A percentile compares a stretch with the other conserved stretches of the same genome.
Conservation (phyloP, 2,329 filamentous ascomycete species). For the Microsporum ferrugineum region DNA sequence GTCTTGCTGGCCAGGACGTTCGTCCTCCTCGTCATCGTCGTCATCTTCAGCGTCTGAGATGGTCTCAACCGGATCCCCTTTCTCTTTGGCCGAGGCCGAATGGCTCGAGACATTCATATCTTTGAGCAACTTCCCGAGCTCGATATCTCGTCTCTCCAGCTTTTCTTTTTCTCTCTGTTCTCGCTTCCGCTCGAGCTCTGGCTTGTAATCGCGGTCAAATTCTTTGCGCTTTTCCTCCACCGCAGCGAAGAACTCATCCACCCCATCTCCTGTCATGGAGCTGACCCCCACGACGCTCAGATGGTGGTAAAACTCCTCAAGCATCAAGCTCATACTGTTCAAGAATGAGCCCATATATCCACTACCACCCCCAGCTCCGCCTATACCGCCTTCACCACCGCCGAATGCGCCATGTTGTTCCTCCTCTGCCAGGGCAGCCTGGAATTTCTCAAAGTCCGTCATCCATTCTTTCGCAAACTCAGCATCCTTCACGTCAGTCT, state of each 20-base stretch:
- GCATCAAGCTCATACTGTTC: slow-evolving; percentile 94
- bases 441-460: slow-evolving; percentile 96
- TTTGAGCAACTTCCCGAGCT: slow-evolving; percentile 87
- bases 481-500: slow-evolving; percentile 88
- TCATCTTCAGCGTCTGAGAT: slow-evolving; percentile 42
- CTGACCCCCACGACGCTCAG: slow-evolving; percentile 87
- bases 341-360: slow-evolving; percentile 94
- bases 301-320: slow-evolving; percentile 95
- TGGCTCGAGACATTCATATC: slow-evolving; percentile 60
- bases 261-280: slow-evolving; percentile 79
- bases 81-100: slow-evolving; percentile 9
- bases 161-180: slow-evolving; percentile 67
- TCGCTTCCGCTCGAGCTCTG: slow-evolving; percentile 71
- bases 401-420: slow-evolving; percentile 68
- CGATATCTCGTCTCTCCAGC: slow-evolving; percentile 58
- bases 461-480: slow-evolving; percentile 96
- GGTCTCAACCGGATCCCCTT: slow-evolving; percentile 30
- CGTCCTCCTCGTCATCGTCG: slow-evolving; percentile 42
- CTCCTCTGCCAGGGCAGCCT: slow-evolving; percentile 68
- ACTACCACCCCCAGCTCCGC: slow-evolving; percentile 56
- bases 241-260: slow-evolving; percentile 87
- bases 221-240: slow-evolving; percentile 79
- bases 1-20: slow-evolving; percentile 34
- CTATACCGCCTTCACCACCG: slow-evolving; percentile 56
- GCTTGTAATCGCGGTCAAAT: slow-evolving; percentile 81